These are phyloP conservation scores for Trichoderma simmonsii DNA, from an alignment of 2,329 filamentous ascomycete genomes.

Conservation along the genomic window DNA sequence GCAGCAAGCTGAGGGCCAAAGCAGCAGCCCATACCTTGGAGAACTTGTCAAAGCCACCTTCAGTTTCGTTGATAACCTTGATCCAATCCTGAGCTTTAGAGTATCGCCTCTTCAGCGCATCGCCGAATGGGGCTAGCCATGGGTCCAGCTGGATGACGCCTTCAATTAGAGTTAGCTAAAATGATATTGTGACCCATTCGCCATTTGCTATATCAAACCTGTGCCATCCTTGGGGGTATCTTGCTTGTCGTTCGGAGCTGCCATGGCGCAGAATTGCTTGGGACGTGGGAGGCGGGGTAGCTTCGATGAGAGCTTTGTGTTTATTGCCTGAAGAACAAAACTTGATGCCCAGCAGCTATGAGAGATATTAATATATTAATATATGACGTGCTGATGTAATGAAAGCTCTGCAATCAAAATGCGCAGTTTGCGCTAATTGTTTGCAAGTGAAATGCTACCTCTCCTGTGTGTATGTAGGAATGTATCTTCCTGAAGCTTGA, in stretches of 20 bases:
- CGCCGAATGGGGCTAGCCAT: constrained; percentile 82
- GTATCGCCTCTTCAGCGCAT: constrained; percentile 72
- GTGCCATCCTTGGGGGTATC: constrained; percentile 5
- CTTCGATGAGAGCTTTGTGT: background rate
- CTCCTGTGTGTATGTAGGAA: background rate
- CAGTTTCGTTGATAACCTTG: constrained; percentile 72
- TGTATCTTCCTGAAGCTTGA: background rate
- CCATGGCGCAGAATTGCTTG: background rate
- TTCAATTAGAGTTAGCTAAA: constrained; percentile 36
- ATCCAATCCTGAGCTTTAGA: constrained; percentile 83
- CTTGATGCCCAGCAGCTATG: background rate
- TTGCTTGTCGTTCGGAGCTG: background rate
- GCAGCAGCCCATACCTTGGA: constrained; percentile 56
- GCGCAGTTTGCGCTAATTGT: constrained; percentile 13
- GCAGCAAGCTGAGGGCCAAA: constrained; percentile 21
- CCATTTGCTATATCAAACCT: background rate
- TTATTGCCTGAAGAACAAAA: background rate
- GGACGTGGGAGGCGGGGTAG: constrained; percentile 12
- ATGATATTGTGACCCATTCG: background rate
- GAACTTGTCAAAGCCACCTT: constrained; percentile 91
- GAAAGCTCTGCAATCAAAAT: background rate
- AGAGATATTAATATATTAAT: constrained; percentile 6
- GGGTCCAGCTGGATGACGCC: constrained; percentile 86
- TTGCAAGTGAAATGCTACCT: constrained; percentile 3
- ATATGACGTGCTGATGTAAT: background rate